Conservation (phyloP, 768 basidiomycete species). For the Russula vinacea region DNA sequence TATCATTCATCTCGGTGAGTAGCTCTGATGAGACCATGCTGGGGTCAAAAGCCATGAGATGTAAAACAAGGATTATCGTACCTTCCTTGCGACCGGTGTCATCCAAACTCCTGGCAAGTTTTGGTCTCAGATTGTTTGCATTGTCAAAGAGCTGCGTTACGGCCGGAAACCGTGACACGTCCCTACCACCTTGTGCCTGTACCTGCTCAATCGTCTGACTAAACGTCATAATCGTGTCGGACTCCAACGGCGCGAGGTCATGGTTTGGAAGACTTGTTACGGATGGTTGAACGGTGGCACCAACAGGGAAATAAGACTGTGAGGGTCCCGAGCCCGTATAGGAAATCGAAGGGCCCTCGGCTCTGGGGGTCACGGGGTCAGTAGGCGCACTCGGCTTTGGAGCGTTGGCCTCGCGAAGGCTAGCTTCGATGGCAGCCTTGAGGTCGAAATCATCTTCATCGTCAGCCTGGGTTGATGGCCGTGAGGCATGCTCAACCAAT, state of each 20-base stretch:
- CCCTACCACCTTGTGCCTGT: constrained; percentile 69
- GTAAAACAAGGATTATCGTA: constrained; percentile 38
- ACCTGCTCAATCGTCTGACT: constrained; percentile 86
- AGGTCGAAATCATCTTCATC: constrained; percentile 95
- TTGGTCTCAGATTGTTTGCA: constrained; percentile 73
- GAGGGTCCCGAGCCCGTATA: constrained; percentile 40
- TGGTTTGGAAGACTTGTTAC: constrained; percentile 64
- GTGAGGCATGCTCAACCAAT: constrained; percentile 41
- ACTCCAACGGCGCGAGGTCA: constrained; percentile 78
- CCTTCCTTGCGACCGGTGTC: constrained; percentile 85
- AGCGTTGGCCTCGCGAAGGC: constrained; percentile 77
- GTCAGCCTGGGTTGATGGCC: constrained; percentile 38
- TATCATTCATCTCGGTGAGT: constrained; percentile 90
- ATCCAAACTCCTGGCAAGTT: constrained; percentile 78
- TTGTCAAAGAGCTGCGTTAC: constrained; percentile 83
- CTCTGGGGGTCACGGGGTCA: constrained; percentile 50
- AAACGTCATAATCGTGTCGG: constrained; percentile 85
- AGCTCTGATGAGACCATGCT: constrained; percentile 52
- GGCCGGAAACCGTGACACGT: constrained; percentile 78
- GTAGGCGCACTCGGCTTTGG: constrained; percentile 77
- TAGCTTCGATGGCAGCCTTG: constrained; percentile 91
- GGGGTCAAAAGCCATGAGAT: constrained; percentile 4
- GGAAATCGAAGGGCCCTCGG: constrained; percentile 43
- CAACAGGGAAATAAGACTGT: constrained; percentile 46
- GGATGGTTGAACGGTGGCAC: constrained; percentile 41